A percentile compares a stretch with the other conserved stretches of the same genome.
phyloP scores from a whole-genome alignment of 805 yeast genomes.

The Zygoascus ofunaensis region DNA sequence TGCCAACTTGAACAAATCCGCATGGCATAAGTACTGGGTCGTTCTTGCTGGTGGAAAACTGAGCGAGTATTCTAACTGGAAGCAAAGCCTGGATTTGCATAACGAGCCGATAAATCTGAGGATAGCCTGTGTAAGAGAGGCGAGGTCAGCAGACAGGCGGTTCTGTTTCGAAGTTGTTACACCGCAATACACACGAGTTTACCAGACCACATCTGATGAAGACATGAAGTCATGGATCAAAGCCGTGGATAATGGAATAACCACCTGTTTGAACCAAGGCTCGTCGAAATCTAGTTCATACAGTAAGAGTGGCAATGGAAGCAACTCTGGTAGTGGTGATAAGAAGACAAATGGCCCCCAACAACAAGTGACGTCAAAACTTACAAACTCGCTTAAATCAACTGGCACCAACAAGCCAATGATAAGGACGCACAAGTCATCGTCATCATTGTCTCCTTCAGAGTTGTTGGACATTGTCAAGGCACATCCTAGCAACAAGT shows the following conservation, averaged over 20 bases:
- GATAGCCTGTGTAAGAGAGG: conserved; percentile 50
- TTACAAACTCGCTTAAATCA: not conserved
- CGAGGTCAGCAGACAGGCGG: conserved; percentile 32
- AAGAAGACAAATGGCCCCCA: not conserved
- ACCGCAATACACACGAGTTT: conserved; percentile 58
- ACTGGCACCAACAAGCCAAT: conserved; percentile 4
- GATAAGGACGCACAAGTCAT: not conserved
- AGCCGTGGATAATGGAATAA: conserved; percentile 47
- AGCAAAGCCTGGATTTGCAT: conserved; percentile 53
- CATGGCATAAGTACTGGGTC: conserved; percentile 88
- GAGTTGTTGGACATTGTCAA: conserved; percentile 13
- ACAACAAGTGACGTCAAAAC: not conserved
- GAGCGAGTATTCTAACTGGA: conserved; percentile 72
- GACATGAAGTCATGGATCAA: conserved; percentile 65
- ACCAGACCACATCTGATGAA: conserved; percentile 62
- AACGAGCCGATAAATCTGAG: conserved; percentile 63
- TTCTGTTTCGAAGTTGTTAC: conserved; percentile 72
- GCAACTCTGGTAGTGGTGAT: conserved; percentile 1
- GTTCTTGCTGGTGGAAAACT: conserved; percentile 60
- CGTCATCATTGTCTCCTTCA: conserved; percentile 1
- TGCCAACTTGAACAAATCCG: conserved; percentile 27
- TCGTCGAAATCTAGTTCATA: not conserved
- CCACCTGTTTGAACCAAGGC: conserved; percentile 10
- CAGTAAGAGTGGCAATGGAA: not conserved
- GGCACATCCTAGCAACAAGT: conserved; percentile 42